Evolutionary conservation across 2,329 filamentous ascomycete species (phyloP).

Genomic region (Microcyclosporella mali): DNA sequence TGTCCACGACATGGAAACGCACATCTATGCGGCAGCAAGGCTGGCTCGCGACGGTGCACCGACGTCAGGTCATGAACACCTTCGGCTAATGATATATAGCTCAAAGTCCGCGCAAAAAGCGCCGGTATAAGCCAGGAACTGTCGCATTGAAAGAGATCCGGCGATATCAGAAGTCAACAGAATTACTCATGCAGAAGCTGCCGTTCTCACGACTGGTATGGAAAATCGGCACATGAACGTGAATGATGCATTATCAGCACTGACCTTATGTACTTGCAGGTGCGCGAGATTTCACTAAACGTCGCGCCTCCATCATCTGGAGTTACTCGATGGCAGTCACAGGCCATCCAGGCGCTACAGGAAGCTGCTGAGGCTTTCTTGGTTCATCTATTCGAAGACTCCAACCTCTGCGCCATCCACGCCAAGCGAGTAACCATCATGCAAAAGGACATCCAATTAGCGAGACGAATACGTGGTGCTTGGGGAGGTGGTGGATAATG

Average conservation of each 20-base stretch:
- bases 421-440: constrained; percentile 99
- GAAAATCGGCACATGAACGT: neutral
- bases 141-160: constrained; percentile 98
- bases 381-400: constrained; percentile 96
- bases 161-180: constrained; percentile 95
- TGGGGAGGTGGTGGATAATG: constrained; percentile 35
- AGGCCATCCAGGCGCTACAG: constrained; percentile 93
- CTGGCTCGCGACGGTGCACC: neutral
- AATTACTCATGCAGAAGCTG: constrained; percentile 93
- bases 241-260: neutral
- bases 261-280: constrained; percentile 25
- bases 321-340: constrained; percentile 94
- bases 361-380: constrained; percentile 99
- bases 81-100: neutral
- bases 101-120: constrained; percentile 23
- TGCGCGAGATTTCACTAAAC: constrained; percentile 93
- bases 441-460: constrained; percentile 94
- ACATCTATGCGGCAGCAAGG: neutral
- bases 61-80: no score
- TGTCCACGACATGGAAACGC: neutral
- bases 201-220: constrained; percentile 87
- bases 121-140: constrained; percentile 56
- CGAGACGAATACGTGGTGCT: constrained; percentile 83
- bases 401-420: constrained; percentile 97
- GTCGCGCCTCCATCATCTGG: constrained; percentile 63